A percentile compares a stretch with the other conserved stretches of the same genome.
Evolutionary conservation across 352 stramenopile genomes (phyloP).

Genomic region (Globisporangium orthogonon): DNA sequence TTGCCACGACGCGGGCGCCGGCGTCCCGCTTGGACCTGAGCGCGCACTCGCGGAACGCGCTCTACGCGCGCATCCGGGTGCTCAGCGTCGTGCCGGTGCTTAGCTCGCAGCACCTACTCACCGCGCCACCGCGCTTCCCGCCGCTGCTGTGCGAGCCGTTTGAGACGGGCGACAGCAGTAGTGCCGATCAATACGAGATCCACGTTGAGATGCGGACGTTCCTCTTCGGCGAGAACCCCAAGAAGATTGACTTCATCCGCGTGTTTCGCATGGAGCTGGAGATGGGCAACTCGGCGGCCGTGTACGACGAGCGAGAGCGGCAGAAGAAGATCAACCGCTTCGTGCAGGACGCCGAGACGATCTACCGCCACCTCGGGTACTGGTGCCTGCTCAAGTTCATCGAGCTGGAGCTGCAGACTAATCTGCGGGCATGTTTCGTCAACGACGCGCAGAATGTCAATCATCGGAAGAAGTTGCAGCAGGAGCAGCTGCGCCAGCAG

Average conservation of each 20-base stretch:
- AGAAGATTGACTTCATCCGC: slow-evolving; percentile 59
- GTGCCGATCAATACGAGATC: slow-evolving; percentile 2
- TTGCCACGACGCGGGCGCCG: slow-evolving; percentile 47
- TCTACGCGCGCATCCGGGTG: slow-evolving; percentile 56
- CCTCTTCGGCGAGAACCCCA: slow-evolving; percentile 57
- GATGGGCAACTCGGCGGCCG: slow-evolving; percentile 61
- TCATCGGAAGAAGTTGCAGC: slow-evolving; percentile 25
- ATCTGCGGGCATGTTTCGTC: slow-evolving; percentile 64
- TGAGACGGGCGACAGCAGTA: slow-evolving; percentile 1
- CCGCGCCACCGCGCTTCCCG: slow-evolving; percentile 20
- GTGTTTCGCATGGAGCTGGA: slow-evolving; percentile 58
- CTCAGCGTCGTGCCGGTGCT: slow-evolving; percentile 56
- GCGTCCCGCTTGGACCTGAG: slow-evolving; percentile 51
- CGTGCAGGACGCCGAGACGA: slow-evolving; percentile 52
- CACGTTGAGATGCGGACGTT: slow-evolving; percentile 42
- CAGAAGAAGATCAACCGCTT: slow-evolving; percentile 71
- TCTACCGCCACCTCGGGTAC: slow-evolving; percentile 54
- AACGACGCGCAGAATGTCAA: slow-evolving; percentile 62
- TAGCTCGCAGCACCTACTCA: slow-evolving; percentile 5
- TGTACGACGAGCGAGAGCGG: slow-evolving; percentile 70
- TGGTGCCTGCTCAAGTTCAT: slow-evolving; percentile 84
- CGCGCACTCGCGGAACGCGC: slow-evolving; percentile 25
- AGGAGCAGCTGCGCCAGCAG: slow-evolving; percentile 2
- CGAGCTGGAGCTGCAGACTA: slow-evolving; percentile 65
- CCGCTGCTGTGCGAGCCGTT: slow-evolving; percentile 56